Base-by-base conservation (phyloP, 208 protist genomes). In the Crithidia acanthocephali region DNA sequence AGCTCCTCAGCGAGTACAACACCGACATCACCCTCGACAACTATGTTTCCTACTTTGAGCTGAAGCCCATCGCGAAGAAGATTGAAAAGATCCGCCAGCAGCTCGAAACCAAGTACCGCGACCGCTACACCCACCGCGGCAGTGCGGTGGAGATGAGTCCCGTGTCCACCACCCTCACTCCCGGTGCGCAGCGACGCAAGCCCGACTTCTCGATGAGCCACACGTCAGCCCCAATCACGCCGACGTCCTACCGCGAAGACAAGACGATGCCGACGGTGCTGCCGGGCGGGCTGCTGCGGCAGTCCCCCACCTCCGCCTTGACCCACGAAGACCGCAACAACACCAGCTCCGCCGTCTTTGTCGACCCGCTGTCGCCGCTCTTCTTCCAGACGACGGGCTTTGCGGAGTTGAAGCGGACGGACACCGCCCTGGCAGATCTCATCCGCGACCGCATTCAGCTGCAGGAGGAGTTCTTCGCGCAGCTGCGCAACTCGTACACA, bases 1-100 rank as follows among this genome's bases (percentile, higher is more conserved):
- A 80, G 55, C 83, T 95, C 22, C 80, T 95, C 55, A 92, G 85
- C 27, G 88, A 94, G 80, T 95, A 95, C 73, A 90, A 89, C 75
- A 91, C 91, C 13, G 82, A 90, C 18, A 84, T 93, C 68, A 95
- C 88, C 11, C 84, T 95, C 1, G 82, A 90, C 23, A 90, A 92
- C 63, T 95, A 95, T 53, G 85, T 95, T 5, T 33, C 69, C 13
- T 95, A 95, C 79, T 93, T 93, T 72, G 77, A 90, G 28, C 72
- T 95, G 62, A 95, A 95, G 80, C 68, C 74, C 1, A 84, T 95
- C 56, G 82, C 75, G 27, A 95, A 95, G 72, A 61, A 82, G 45
- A 83, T 92, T 23, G 83, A 90, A 61, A 74, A 84, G 30, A 76
- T 91, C 1, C 74, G 84, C 0, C 63, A 83, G 53, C 28, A 76